Evolutionary conservation across 371 early-diverging fungal genomes (phyloP).

Genomic region (Mucor circinelloides): DNA sequence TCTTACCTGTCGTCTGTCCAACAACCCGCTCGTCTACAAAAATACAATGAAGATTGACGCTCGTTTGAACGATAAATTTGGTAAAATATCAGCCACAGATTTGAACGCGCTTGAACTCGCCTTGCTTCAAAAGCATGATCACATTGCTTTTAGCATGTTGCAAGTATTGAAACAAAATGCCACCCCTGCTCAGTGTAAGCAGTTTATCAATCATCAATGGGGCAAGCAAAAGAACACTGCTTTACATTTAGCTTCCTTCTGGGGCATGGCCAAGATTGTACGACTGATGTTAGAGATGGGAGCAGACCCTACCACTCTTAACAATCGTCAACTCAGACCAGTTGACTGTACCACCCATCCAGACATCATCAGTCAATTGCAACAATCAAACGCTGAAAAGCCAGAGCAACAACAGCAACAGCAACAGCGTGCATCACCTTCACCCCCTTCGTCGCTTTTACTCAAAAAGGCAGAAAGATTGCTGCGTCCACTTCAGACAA

Average conservation of each 20-base stretch:
- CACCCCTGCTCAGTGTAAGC: slow-evolving; percentile 18
- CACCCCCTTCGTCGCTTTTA: not conserved
- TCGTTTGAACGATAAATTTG: slow-evolving; percentile 19
- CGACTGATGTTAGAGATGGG: slow-evolving; percentile 42
- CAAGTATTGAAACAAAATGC: slow-evolving; percentile 19
- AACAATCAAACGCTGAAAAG: not conserved
- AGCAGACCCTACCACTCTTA: slow-evolving; percentile 33
- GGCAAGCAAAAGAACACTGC: slow-evolving; percentile 34
- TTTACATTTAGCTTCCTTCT: slow-evolving; percentile 44
- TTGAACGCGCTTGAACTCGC: slow-evolving; percentile 31
- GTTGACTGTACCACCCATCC: slow-evolving; percentile 35
- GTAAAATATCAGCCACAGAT: slow-evolving; percentile 27
- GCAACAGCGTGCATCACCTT: not conserved
- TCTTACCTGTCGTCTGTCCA: slow-evolving; percentile 31
- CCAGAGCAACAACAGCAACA: slow-evolving; percentile 3
- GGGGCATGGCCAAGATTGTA: slow-evolving; percentile 44
- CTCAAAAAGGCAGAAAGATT: slow-evolving; percentile 13
- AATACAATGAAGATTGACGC: slow-evolving; percentile 22
- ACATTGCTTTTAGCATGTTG: slow-evolving; percentile 18
- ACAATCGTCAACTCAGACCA: slow-evolving; percentile 37
- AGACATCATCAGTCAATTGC: slow-evolving; percentile 25
- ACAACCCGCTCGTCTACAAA: slow-evolving; percentile 30
- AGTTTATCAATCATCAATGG: slow-evolving; percentile 37
- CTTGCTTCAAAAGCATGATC: slow-evolving; percentile 22
- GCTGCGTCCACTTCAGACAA: not conserved